Percentiles rank a stretch among this genome's conserved stretches.
phyloP scores from a whole-genome alignment of 345 rosid species.

The Viola odorata region DNA sequence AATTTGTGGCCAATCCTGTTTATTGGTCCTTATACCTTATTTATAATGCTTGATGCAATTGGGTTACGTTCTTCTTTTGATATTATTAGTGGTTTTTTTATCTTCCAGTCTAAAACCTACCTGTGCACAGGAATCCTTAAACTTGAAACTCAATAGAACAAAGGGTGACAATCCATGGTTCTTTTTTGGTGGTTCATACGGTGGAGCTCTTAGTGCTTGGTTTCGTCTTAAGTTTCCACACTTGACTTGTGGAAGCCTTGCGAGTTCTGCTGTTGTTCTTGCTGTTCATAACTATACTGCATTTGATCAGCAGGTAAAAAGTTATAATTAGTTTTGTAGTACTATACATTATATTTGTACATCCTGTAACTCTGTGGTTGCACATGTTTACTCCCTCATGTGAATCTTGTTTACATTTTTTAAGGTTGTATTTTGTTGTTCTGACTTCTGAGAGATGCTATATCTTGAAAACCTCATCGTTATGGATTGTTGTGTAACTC shows the following conservation, averaged over 20 bases:
- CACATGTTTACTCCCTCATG: not conserved
- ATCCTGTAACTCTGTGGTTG: not conserved
- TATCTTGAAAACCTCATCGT: not conserved
- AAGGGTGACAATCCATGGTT: slow-evolving; percentile 78
- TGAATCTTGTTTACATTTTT: not conserved
- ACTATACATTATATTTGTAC: not conserved
- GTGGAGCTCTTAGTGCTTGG: slow-evolving; percentile 99
- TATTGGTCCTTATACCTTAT: too few species aligned
- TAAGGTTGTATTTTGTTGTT: not conserved
- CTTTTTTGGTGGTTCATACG: slow-evolving; percentile 69
- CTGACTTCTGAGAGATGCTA: not conserved
- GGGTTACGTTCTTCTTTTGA: too few species aligned
- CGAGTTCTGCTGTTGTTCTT: slow-evolving; percentile 94
- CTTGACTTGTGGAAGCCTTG: slow-evolving; percentile 91
- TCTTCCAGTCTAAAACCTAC: too few species aligned
- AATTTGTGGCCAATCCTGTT: not conserved
- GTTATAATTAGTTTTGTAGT: not conserved
- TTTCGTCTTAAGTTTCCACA: slow-evolving; percentile 94
- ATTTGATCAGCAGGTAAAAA: slow-evolving; percentile 72
- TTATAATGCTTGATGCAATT: too few species aligned
- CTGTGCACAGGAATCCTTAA: slow-evolving; percentile 48
- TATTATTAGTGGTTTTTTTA: too few species aligned
- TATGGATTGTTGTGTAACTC: too few species aligned
- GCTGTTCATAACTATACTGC: slow-evolving; percentile 71
- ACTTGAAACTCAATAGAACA: slow-evolving; percentile 50